phyloP scores from a whole-genome alignment of 208 protist species.

The Leishmania guyanensis region DNA sequence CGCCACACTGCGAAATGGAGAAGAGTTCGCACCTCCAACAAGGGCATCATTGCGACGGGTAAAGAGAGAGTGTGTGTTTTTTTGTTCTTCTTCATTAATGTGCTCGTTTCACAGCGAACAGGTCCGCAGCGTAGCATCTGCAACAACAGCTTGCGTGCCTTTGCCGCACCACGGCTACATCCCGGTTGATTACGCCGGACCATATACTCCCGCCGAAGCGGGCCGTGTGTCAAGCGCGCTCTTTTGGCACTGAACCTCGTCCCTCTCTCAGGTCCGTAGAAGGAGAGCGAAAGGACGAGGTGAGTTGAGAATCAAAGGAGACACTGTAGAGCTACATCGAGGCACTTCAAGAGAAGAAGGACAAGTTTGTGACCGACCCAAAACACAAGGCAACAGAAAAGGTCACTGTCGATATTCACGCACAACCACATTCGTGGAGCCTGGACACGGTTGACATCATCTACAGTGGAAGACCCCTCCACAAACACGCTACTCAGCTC shows the following conservation, averaged over 20 bases:
- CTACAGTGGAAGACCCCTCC: neutral
- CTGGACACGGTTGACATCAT: neutral
- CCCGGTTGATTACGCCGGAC: neutral
- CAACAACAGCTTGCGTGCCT: neutral
- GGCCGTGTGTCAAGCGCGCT: neutral
- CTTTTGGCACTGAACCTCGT: neutral
- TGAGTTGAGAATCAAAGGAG: neutral
- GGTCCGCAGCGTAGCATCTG: neutral
- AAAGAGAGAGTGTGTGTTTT: conserved; percentile 7
- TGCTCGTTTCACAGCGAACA: conserved; percentile 11
- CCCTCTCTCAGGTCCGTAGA: neutral
- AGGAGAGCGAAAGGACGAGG: neutral
- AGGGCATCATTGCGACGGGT: conserved; percentile 6
- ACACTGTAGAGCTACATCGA: neutral
- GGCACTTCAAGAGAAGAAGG: too few species aligned
- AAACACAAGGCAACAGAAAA: neutral
- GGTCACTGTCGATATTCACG: neutral
- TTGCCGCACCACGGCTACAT: neutral
- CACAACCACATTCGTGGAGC: neutral
- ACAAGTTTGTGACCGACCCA: neutral
- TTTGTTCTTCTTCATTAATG: neutral
- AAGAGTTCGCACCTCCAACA: neutral
- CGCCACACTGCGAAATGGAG: neutral
- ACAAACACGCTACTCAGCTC: neutral
- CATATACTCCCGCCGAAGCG: neutral